Base-by-base conservation (phyloP, 2,329 filamentous ascomycete genomes). In the Claviceps cyperi region DNA sequence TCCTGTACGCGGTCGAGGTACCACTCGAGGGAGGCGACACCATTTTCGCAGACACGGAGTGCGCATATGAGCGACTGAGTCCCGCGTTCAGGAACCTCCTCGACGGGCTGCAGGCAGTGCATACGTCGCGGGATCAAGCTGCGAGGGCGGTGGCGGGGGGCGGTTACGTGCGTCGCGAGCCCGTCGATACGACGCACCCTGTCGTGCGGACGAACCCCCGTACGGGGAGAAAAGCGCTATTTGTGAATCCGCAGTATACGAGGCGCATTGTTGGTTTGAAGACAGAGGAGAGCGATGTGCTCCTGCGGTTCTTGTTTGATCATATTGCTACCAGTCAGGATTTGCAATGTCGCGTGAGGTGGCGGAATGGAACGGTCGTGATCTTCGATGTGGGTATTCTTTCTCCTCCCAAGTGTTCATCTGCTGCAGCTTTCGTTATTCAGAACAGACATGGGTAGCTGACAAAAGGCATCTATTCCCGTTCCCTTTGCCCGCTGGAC, bases 1-100 rank as follows among this genome's bases (percentile, higher is more conserved):
- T 92, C 67, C 66, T 92, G 45, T 91, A 90, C 62, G 72, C 86
- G 46, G 74, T 94, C 14, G 86, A 92, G 60, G 80, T 78, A 24
- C 86, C 86, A 1, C 70, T 74, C 38, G 79, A 77, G 0, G 86
- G 86, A 9, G 52, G 52, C 8, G 52, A 52, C 35, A 61, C 59
- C 19, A 50, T 57, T 14, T 54, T 60, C 19, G 59, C 53, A 44
- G 57, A 55, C 13, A 53, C 53, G 21, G 54, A 53, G 4, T 38
- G 46, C 35, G 58, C 58, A 9, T 61, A 51, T 58, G 70, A 74
- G 47, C 70, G 81, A 5, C 69, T 86, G 2, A 81, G 76, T 17
- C 79, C 80, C 0, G 77, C 73, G 46, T 85, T 86, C 66, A 73
- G 73, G 51, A 75, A 80, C 65, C 69, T 81, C 50, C 68, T 86